Evolutionary conservation across 2,329 filamentous ascomycete species (phyloP), one percentile per base, ranked within the genome.

Genomic region (Fusarium irregulare): DNA sequence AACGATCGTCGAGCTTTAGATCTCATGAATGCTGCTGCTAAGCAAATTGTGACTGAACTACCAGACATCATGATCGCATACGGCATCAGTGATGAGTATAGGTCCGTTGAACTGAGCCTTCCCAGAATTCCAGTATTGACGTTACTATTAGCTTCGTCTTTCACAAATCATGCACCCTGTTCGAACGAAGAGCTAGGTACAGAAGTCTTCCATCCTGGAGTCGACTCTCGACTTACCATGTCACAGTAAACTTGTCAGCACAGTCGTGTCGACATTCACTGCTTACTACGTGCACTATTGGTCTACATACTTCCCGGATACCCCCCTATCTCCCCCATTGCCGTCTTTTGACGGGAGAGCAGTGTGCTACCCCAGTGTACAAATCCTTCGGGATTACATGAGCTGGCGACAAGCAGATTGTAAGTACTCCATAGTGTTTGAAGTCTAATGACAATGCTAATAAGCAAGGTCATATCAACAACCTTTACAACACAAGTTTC

Each of bases 361-460:
- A 18, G 94, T 99, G 6, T 90, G 91, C 77, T 99, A 98, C 80
- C 96, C 96, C 0, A 92, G 88, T 59, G 85, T 92, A 9, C 85
- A 87, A 74, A 97, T 97, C 78, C 81, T 99, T 71, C 87, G 94
- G 27, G 96, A 99, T 82, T 99, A 99, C 79, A 89, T 99, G 86
- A 94, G 92, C 78, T 99, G 96, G 96, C 88, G 96, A 73, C 96
- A 99, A 80, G 96, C 93, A 45, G 96, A 99, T 79, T 98, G 96
- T 96, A 78, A 79, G 90, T 80, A 18, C 10, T 16, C 25, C 8
- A 4, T 18, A 14, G n/a, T 20, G 4, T 30, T 7, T 18, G 14
- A 18, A 11, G 10, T 10, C 16, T n/a, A 2, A 7, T 37, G 16
- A 11, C 6, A 3, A 23, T 56, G 21, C 72, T 76, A 64, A 78